phyloP scores from a whole-genome alignment of 148 eudicot genomes.

The Vaccinium darrowii region DNA sequence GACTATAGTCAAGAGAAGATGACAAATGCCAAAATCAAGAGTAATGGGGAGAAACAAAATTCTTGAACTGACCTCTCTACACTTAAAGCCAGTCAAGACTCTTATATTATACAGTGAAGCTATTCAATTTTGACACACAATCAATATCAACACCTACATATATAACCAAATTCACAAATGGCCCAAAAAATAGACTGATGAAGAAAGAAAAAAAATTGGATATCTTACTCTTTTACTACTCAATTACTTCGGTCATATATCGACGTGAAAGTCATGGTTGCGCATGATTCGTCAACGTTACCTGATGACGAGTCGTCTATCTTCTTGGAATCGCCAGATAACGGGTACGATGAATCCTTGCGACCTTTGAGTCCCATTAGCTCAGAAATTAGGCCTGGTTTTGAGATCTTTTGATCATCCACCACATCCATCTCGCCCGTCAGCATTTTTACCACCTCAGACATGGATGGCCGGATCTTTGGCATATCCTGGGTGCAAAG shows the following conservation, averaged over 20 bases:
- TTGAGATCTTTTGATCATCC: conserved; percentile 27
- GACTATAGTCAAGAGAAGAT: not conserved
- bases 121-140: not conserved
- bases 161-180: not conserved
- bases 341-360: conserved; percentile 28
- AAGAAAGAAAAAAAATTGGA: not conserved
- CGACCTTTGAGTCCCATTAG: conserved; percentile 25
- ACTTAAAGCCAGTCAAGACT: not conserved
- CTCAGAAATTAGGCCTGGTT: conserved; percentile 48
- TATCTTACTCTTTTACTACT: conserved; percentile 16
- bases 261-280: conserved; percentile 53
- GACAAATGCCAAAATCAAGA: not conserved
- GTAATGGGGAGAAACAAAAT: not conserved
- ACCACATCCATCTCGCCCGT: conserved; percentile 52
- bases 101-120: not conserved
- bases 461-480: conserved; percentile 62
- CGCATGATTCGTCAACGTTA: conserved; percentile 25
- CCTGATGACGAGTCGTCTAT: conserved; percentile 23
- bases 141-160: not conserved
- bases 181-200: not conserved
- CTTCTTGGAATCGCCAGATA: conserved; percentile 25
- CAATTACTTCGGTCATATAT: conserved; percentile 45
- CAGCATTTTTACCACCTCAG: conserved; percentile 58
- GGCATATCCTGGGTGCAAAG: conserved; percentile 72
- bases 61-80: not conserved